Base-by-base conservation (phyloP, 2,329 filamentous ascomycete genomes). In the Talaromyces pinophilus region DNA sequence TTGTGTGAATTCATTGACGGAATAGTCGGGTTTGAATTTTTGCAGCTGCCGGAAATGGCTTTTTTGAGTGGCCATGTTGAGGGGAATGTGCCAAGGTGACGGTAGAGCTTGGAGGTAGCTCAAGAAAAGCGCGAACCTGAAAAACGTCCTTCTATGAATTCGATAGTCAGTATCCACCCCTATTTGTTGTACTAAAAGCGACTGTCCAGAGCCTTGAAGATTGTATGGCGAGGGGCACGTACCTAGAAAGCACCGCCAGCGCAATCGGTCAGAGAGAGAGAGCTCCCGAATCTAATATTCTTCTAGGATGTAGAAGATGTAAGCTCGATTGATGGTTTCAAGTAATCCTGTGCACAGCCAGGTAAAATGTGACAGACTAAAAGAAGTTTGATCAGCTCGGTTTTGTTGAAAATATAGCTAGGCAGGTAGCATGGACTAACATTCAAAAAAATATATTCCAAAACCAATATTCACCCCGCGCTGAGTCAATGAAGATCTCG, bases 1-100 rank as follows among this genome's bases (percentile, higher is more conserved):
- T 77, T 97, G 93, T 25, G 92, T 94, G 78, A 99, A 91, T 64
- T 86, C 88, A 69, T 91, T 91, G 11, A 93, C 91, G 13, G 93
- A 92, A 82, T 97, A 99, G 76, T 97, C 92, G 7, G 92, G 90
- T 71, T 90, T 86, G 81, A 99, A 97, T 74, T 87, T 88, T 76
- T 97, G 92, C 59, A 97, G 84, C 72, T 89, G 90, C 77, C 89
- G 92, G 81, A 98, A 98, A 74, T 89, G 86, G 69, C 75, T 62
- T 38, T 59, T 54, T 33, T 57, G 42, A n/a, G 82, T 76, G 44
- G 85, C 80, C 88, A 91, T 91, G 48, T 75, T 85, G 65, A 48
- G 25, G 33, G 44, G 30, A 62, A 44, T 30, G 19, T 50, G 65
- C 52, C 33, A 62, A 55, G 33, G 33, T n/a, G 33, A 22, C 44